Evolutionary conservation across 2,329 filamentous ascomycete species (phyloP).

Genomic region (Beauveria sp.): DNA sequence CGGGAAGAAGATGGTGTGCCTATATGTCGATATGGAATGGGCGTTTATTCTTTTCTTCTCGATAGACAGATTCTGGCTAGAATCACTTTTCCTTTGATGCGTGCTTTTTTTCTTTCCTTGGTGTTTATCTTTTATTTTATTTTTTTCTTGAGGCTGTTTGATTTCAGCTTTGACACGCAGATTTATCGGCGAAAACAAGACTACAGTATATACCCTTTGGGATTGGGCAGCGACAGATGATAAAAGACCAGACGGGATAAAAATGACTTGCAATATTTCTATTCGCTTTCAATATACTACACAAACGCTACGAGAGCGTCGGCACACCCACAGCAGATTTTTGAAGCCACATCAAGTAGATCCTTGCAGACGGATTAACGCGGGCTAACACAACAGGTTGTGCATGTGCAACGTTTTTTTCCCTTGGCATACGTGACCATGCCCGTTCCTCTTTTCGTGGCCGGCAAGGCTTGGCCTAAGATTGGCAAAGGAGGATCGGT

Average conservation of each 20-base stretch:
- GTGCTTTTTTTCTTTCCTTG: not conserved
- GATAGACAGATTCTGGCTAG: conserved; percentile 11
- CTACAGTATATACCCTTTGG: conserved; percentile 4
- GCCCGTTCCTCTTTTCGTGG: not conserved
- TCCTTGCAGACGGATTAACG: not conserved
- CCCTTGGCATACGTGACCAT: not conserved
- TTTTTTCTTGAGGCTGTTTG: not conserved
- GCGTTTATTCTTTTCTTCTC: not conserved
- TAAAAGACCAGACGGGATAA: not conserved
- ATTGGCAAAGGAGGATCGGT: not conserved
- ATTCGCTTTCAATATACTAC: not conserved
- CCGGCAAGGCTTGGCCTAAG: not conserved
- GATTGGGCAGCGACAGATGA: not conserved
- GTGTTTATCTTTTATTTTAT: not conserved
- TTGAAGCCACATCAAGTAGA: not conserved
- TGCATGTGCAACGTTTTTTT: not conserved
- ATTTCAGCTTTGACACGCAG: not conserved
- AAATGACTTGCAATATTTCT: not conserved
- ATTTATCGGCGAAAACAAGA: not conserved
- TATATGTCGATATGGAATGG: not conserved
- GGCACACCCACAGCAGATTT: not conserved
- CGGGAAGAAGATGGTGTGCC: not conserved
- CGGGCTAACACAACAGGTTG: not conserved
- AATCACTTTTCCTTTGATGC: conserved; percentile 1
- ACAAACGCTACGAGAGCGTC: not conserved